Evolutionary conservation across 129 eudicot genomes (phyloP), one percentile per base, ranked within the genome.

Genomic region (Apium graveolens): DNA sequence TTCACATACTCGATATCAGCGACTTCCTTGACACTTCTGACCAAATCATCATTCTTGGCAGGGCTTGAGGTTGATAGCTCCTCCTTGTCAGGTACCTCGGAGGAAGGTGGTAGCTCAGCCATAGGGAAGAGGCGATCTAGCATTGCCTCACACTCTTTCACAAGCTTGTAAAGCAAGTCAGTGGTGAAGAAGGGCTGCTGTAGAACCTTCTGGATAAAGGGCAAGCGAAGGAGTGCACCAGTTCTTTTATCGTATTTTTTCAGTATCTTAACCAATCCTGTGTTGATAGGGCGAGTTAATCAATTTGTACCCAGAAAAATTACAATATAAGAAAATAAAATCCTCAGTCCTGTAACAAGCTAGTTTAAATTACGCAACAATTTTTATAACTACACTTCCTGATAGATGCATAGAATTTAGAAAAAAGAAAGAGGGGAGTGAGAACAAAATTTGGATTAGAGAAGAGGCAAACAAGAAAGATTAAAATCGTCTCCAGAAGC

Each of bases 101-200:
- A 72, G 7, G 83, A 78, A 27, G 86, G 43, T 70, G 88, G 79
- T 65, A 43, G 72, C 74, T 81, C 87, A 3, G 79, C 77, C 17
- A 73, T 76, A 7, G 91, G 91, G 79, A 89, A 89, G 75, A 89
- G 88, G 48, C 73, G 86, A 82, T 91, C 93, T 49, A 93, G 87
- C 91, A 93, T 87, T 24, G 83, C 82, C 87, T 94, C 98, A 53
- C 97, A 89, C 78, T 91, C 97, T 55, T 94, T 94, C 76, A 94
- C 98, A 11, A 94, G 89, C 83, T 91, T 91, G 86, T 88, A 85
- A 62, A 94, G 90, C 80, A 94, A 60, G 77, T 94, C 98, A 0
- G 98, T 94, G 83, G 90, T 89, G 86, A 88, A 94, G 84, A 94
- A 94, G 18, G 98, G 98, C 80, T 94, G 89, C 45, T 91, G 97